phyloP scores from a whole-genome alignment of 768 basidiomycete species.

The Termitomyces sp. region DNA sequence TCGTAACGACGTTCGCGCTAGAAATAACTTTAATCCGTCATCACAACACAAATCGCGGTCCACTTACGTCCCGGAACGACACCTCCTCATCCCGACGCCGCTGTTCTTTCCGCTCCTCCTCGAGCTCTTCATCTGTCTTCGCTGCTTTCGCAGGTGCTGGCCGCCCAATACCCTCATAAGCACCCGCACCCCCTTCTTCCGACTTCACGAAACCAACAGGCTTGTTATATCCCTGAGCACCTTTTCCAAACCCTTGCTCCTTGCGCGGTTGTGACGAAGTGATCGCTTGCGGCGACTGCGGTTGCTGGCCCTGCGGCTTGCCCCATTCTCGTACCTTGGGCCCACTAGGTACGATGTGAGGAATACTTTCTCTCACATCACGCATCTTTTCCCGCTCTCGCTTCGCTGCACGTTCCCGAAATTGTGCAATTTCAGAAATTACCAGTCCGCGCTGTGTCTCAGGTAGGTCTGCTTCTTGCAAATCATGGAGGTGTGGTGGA shows the following conservation, averaged over 20 bases:
- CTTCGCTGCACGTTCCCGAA: constrained; percentile 91
- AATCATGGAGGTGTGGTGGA: constrained; percentile 93
- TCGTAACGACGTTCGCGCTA: constrained; percentile 95
- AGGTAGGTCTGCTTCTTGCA: constrained; percentile 94
- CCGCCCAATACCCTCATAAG: constrained; percentile 24
- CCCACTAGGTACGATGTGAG: constrained; percentile 54
- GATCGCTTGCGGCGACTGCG: constrained; percentile 24
- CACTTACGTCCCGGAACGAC: constrained; percentile 81
- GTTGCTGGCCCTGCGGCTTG: constrained; percentile 38
- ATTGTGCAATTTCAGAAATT: constrained; percentile 94
- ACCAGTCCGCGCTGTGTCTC: constrained; percentile 91
- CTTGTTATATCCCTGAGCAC: constrained; percentile 72
- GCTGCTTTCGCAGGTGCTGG: constrained; percentile 28
- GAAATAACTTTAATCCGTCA: background rate
- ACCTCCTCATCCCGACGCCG: constrained; percentile 76
- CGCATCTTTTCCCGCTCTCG: constrained; percentile 84
- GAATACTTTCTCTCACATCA: constrained; percentile 62
- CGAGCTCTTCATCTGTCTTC: constrained; percentile 87
- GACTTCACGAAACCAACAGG: constrained; percentile 82
- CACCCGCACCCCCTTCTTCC: constrained; percentile 32
- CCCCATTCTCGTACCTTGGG: constrained; percentile 82
- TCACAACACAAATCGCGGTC: background rate
- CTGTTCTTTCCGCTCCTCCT: constrained; percentile 73
- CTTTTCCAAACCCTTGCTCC: constrained; percentile 55
- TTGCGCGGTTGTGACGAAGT: constrained; percentile 29